Base-by-base conservation (phyloP, 2,329 filamentous ascomycete genomes). In the Pseudofabraea citricarpa region DNA sequence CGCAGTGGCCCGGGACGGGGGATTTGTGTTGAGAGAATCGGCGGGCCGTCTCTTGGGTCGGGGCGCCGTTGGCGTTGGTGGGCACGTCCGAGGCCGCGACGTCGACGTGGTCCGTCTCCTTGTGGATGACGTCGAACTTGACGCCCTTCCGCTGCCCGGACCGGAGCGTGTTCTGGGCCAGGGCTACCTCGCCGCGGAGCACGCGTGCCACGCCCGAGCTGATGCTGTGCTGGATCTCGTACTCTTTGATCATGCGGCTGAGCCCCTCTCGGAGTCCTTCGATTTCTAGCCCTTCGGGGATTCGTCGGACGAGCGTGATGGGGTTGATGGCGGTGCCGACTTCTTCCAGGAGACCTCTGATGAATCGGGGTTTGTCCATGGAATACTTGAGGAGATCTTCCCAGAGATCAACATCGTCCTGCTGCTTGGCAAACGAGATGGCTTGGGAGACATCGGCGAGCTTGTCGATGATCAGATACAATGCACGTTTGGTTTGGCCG, bases 291-390 rank as follows among this genome's bases (percentile, higher is more conserved):
- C 93, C 90, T 58, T 94, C 89, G 0, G 93, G 93, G 21, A 98
- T 98, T 5, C 90, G 81, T 12, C 87, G 77, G 5, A 98, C 88
- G 3, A 98, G 78, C 13, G 85, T 86, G 49, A 97, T 91, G 0
- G 93, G 93, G 57, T 97, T 84, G 57, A 98, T 93, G 2, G 89
- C 81, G 1, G 90, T 97, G 26, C 93, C 93, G 2, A 95, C 91
- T 67, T 97, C 89, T 57, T 95, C 89, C 0, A 98, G 78, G 3
- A 98, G 71, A 0, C 87, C 90, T 10, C 88, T 84, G 53, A 98
- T 97, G 67, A 98, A 98, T 31, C 81, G 81, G 1, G 93, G 93
- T 60, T 96, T 95, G 67, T 96, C 90, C 93, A 98, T 97, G 48
- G 87, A 91, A 64, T 97, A 97, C 55, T 91, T 82, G 5, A 98